A percentile compares a stretch with the other conserved stretches of the same genome.
phyloP scores from a whole-genome alignment of 495 filamentous ascomycete species.

The Tuber borchii region DNA sequence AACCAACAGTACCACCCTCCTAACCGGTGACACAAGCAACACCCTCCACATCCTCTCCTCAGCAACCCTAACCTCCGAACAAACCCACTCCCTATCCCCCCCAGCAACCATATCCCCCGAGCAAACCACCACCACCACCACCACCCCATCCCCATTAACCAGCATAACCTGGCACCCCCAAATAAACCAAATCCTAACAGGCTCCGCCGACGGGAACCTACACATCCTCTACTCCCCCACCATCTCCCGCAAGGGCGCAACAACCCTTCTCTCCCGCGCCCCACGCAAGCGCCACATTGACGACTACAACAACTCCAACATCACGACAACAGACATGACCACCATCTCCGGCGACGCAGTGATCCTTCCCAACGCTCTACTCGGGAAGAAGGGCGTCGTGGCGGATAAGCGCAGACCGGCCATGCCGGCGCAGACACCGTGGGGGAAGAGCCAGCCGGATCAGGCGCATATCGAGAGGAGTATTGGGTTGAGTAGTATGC shows the following conservation, averaged over 20 bases:
- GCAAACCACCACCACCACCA: constrained; percentile 26
- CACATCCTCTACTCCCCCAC: constrained; percentile 86
- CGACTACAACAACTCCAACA: constrained; percentile 64
- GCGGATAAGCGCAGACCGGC: constrained; percentile 71
- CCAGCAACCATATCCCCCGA: constrained; percentile 23
- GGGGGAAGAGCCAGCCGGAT: constrained; percentile 84
- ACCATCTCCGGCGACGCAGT: constrained; percentile 75
- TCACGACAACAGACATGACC: constrained; percentile 57
- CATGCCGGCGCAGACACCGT: constrained; percentile 77
- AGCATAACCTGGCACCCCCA: constrained; percentile 85
- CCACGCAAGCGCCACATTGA: constrained; percentile 93
- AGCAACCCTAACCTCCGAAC: constrained; percentile 74
- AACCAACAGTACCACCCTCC: constrained; percentile 61
- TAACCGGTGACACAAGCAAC: constrained; percentile 81
- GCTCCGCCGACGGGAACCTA: constrained; percentile 79
- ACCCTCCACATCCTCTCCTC: constrained; percentile 90
- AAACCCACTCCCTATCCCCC: constrained; percentile 78
- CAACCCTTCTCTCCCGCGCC: constrained; percentile 84
- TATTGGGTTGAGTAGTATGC: constrained; percentile 86
- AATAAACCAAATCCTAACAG: constrained; percentile 92
- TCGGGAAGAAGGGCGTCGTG: constrained; percentile 42
- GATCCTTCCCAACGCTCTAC: constrained; percentile 57
- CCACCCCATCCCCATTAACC: constrained; percentile 59
- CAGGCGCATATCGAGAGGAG: constrained; percentile 78
- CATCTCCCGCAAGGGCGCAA: constrained; percentile 70